Evolutionary conservation across 768 basidiomycete genomes (phyloP).

Genomic region (Megacollybia marginata): DNA sequence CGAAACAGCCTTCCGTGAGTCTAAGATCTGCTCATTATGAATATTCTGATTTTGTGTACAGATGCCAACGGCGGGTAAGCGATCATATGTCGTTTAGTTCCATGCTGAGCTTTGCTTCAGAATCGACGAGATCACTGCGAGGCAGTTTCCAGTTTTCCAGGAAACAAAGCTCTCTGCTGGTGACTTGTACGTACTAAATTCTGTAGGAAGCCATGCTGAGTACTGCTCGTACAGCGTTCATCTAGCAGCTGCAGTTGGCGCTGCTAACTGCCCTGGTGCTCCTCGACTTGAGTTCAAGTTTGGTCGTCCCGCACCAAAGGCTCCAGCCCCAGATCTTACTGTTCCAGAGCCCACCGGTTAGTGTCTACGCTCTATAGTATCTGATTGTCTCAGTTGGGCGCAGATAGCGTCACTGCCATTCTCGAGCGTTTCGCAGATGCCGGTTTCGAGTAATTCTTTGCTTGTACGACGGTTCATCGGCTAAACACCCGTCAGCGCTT

Average conservation of each 20-base stretch:
- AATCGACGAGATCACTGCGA: conserved; percentile 25
- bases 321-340: conserved; percentile 9
- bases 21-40: too few species aligned
- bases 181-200: conserved; percentile 33
- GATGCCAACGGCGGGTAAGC: conserved; percentile 32
- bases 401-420: conserved; percentile 10
- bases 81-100: not conserved
- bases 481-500: not conserved
- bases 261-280: conserved; percentile 26
- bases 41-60: too few species aligned
- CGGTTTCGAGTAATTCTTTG: not conserved
- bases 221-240: conserved; percentile 13
- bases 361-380: not conserved
- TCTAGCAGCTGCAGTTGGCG: conserved; percentile 23
- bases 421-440: conserved; percentile 11
- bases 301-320: conserved; percentile 14
- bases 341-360: conserved; percentile 16
- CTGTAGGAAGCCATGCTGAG: not conserved
- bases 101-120: conserved; percentile 17
- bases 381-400: conserved; percentile 9
- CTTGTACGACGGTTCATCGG: too few species aligned
- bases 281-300: conserved; percentile 20
- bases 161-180: conserved; percentile 31
- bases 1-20: conserved; percentile 27
- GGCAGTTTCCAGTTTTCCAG: conserved; percentile 25